Evolutionary conservation across 352 stramenopile genomes (phyloP).

Genomic region (Halophytophthora batemanensis): DNA sequence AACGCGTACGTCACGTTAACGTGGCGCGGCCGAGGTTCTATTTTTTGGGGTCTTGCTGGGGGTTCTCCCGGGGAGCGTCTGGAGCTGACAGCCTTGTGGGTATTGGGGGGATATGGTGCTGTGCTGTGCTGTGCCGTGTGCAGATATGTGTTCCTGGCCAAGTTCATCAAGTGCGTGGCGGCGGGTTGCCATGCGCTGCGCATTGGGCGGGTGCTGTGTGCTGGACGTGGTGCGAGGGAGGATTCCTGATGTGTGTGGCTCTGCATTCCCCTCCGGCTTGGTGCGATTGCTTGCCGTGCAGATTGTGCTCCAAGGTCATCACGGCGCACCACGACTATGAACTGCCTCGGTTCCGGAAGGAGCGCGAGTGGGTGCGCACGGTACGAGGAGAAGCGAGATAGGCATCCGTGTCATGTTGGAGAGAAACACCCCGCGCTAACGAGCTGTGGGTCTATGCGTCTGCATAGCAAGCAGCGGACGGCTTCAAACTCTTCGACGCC

Average conservation of each 20-base stretch:
- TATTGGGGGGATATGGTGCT: too few relatives aligned
- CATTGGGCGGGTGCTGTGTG: neutral
- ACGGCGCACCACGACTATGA: slow-evolving; percentile 62
- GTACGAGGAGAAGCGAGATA: slow-evolving; percentile 23
- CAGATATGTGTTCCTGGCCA: slow-evolving; percentile 82
- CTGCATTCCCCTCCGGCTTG: slow-evolving; percentile 19
- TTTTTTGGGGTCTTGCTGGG: slow-evolving; percentile 15
- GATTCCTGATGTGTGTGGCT: slow-evolving; percentile 11
- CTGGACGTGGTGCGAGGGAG: slow-evolving; percentile 4
- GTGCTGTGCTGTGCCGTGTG: neutral
- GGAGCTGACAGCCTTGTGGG: slow-evolving; percentile 2
- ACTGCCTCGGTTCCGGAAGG: slow-evolving; percentile 44
- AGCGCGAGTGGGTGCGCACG: slow-evolving; percentile 61
- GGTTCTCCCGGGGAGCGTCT: neutral
- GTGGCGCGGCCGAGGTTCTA: slow-evolving; percentile 20
- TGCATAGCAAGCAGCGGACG: slow-evolving; percentile 59
- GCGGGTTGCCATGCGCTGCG: neutral
- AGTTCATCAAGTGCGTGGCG: slow-evolving; percentile 73
- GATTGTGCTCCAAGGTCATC: slow-evolving; percentile 72
- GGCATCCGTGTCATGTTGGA: neutral
- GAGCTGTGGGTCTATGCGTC: slow-evolving; percentile 3
- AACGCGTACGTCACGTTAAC: slow-evolving; percentile 52
- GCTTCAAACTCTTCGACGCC: slow-evolving; percentile 60
- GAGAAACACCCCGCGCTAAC: slow-evolving; percentile 4
- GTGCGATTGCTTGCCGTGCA: slow-evolving; percentile 16